A percentile compares a stretch with the other conserved stretches of the same genome.
These are phyloP conservation scores for Aspergillus ellipticus DNA, from an alignment of 495 filamentous ascomycete genomes.

Conservation along the genomic window DNA sequence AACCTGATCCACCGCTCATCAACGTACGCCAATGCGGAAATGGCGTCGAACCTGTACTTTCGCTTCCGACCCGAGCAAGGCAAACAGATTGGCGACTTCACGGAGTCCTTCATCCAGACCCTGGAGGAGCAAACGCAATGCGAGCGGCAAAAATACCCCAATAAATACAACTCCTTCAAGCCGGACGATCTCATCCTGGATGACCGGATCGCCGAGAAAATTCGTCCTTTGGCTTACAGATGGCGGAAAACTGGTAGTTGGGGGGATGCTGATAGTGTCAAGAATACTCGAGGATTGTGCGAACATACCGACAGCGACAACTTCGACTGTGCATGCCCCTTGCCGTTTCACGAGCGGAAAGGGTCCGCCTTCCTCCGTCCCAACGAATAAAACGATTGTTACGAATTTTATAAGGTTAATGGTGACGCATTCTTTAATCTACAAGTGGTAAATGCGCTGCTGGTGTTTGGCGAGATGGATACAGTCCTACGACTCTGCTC, in stretches of 20 bases:
- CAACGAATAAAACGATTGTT: background rate
- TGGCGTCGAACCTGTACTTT: slow-evolving; percentile 11
- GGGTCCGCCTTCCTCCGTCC: slow-evolving; percentile 13
- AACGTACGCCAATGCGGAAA: background rate
- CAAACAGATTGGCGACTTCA: slow-evolving; percentile 17
- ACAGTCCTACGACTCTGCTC: slow-evolving; percentile 16
- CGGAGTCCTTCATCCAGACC: slow-evolving; percentile 12
- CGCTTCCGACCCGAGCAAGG: slow-evolving; percentile 15
- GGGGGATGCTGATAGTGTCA: background rate
- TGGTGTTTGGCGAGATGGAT: slow-evolving; percentile 23
- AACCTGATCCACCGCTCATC: slow-evolving; percentile 1
- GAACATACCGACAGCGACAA: background rate
- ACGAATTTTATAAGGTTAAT: slow-evolving; percentile 2
- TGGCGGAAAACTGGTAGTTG: background rate
- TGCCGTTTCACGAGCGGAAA: slow-evolving; percentile 12
- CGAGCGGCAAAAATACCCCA: slow-evolving; percentile 20
- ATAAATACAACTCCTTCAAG: background rate
- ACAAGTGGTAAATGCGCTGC: slow-evolving; percentile 20
- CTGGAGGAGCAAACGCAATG: slow-evolving; percentile 15
- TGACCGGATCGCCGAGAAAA: background rate
- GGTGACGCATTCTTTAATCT: slow-evolving; percentile 17
- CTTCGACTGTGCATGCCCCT: slow-evolving; percentile 3
- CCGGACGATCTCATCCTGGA: background rate
- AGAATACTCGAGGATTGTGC: background rate
- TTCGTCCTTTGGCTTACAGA: slow-evolving; percentile 1